These are phyloP conservation scores for Chytridiales sp. DNA, from an alignment of 371 early-diverging fungal species.

Conservation along the genomic window DNA sequence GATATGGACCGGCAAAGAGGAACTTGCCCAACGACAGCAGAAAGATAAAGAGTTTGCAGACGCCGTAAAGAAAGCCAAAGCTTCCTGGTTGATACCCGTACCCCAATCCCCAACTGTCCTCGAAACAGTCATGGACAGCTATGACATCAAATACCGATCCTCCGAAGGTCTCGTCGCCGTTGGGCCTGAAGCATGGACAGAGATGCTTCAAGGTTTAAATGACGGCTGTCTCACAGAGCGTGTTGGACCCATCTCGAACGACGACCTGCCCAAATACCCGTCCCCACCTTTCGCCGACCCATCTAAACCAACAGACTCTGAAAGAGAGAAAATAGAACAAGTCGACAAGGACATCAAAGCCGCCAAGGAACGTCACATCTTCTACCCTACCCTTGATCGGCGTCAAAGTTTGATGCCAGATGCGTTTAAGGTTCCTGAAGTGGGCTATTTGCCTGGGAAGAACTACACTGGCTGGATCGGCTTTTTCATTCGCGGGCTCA, in stretches of 20 bases:
- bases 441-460: slow-evolving; percentile 37
- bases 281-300: too few relatives aligned
- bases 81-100: too few relatives aligned
- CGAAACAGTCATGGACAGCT: not conserved
- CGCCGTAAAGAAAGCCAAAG: too few relatives aligned
- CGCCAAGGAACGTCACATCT: not conserved
- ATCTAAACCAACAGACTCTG: too few relatives aligned
- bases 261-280: too few relatives aligned
- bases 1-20: slow-evolving; percentile 36
- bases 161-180: slow-evolving; percentile 39
- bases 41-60: not conserved
- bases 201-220: slow-evolving; percentile 39
- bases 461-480: slow-evolving; percentile 36
- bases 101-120: too few relatives aligned
- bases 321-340: too few relatives aligned
- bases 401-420: not conserved
- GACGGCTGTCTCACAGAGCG: slow-evolving; percentile 27
- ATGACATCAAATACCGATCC: slow-evolving; percentile 22
- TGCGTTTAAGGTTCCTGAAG: slow-evolving; percentile 22
- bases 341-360: not conserved
- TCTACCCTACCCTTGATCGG: slow-evolving; percentile 12
- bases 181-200: slow-evolving; percentile 43
- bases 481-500: slow-evolving; percentile 31
- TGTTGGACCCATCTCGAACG: too few relatives aligned
- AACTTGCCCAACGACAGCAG: not conserved